phyloP scores from a whole-genome alignment of 2,329 filamentous ascomycete species.

The Calonectria pseudoreteaudii region DNA sequence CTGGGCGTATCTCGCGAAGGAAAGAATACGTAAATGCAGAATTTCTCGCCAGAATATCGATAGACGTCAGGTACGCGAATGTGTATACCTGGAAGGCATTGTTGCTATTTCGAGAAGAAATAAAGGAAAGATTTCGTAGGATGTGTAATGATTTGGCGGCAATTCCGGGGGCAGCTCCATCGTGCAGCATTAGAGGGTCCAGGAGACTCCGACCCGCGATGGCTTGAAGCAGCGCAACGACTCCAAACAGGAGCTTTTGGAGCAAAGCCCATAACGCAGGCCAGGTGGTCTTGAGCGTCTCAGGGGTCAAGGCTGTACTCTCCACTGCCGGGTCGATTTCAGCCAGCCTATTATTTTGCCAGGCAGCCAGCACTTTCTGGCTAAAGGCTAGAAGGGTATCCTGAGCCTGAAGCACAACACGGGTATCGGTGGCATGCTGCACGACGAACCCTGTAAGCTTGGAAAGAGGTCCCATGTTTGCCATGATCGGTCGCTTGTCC shows the following conservation, averaged over 20 bases:
- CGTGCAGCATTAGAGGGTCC: slow-evolving; percentile 60
- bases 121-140: slow-evolving; percentile 83
- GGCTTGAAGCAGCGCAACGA: slow-evolving; percentile 80
- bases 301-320: slow-evolving; percentile 68
- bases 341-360: slow-evolving; percentile 81
- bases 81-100: slow-evolving; percentile 84
- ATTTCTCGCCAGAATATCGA: slow-evolving; percentile 84
- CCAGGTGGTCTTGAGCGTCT: slow-evolving; percentile 75
- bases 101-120: slow-evolving; percentile 79
- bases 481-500: slow-evolving; percentile 70
- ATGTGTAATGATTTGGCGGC: slow-evolving; percentile 79
- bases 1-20: slow-evolving; percentile 69
- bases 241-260: slow-evolving; percentile 79
- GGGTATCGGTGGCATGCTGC: slow-evolving; percentile 62
- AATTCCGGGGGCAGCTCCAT: slow-evolving; percentile 67
- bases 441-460: slow-evolving; percentile 74
- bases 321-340: slow-evolving; percentile 78
- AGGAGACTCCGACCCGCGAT: slow-evolving; percentile 74
- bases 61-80: slow-evolving; percentile 84
- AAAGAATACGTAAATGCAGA: slow-evolving; percentile 74
- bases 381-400: slow-evolving; percentile 77
- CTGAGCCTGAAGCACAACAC: slow-evolving; percentile 60
- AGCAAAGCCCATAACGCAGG: slow-evolving; percentile 81
- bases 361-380: slow-evolving; percentile 74
- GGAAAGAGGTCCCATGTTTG: slow-evolving; percentile 75